Base-by-base conservation (phyloP, 2,329 filamentous ascomycete species). In the Fusarium caatingaense region DNA sequence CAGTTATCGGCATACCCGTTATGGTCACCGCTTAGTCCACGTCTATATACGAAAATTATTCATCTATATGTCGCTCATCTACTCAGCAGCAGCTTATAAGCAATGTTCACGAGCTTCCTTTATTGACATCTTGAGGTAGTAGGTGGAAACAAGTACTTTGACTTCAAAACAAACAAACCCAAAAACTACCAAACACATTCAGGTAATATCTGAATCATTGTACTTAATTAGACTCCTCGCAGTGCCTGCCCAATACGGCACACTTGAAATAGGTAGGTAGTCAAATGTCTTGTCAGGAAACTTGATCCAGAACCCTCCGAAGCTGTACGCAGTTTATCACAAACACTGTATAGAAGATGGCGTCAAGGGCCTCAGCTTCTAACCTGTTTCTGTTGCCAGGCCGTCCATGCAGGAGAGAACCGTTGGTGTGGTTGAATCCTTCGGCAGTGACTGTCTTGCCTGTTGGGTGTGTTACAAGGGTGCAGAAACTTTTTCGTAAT, bases 321-420 rank as follows among this genome's bases (percentile, higher is more conserved):
- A 23, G 37, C 32, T 37, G 61, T 63, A 67, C 45, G 53, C 37
- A 41, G 42, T 56, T 44, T 18, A 45, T 47, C 32, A 50, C 37
- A 61, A 41, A 49, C 66, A 69, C 67, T 70, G 67, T 69, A 70
- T 40, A 68, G 46, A 59, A 54, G 21, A 48, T 66, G 60, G 66
- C 66, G 61, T 51, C 64, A 48, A 62, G 49, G 49, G 53, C 53
- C 53, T 45, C 55, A 48, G n/a, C 15, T 34, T 62, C 55, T 64
- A 60, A 28, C 62, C 64, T 21, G 20, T n/a, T 45, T 67, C 27
- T 44, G 51, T 50, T 23, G 12, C 28, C 55, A 57, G 44, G 30
- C 30, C 40, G 42, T 37, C 49, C 34, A 59, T 51, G 37, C 28
- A 28, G 56, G 44, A 30, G 56, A 30, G 40, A 66, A 13, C 53